Base-by-base conservation (phyloP, 148 eudicot genomes). In the Rhododendron vialii region DNA sequence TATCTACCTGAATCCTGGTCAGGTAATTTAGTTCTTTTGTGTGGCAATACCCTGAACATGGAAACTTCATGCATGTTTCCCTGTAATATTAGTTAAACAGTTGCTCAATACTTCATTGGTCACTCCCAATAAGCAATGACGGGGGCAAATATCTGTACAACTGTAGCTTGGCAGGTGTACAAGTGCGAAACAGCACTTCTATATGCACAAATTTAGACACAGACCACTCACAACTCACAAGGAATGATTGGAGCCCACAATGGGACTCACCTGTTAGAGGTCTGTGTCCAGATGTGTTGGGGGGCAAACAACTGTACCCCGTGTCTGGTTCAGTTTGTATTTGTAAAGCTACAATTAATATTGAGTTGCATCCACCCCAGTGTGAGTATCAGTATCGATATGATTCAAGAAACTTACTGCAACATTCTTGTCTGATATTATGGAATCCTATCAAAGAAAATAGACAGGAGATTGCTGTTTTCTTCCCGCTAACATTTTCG, bases 1-100 rank as follows among this genome's bases (percentile, higher is more conserved):
- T 80, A 59, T 63, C 76, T 87, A 79, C 59, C 86, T 63, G 78
- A 78, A 61, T 85, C 81, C 85, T 88, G 92, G 92, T 91, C 89
- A 35, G 82, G 51, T 38, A 76, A 75, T 18, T 33, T 85, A 55
- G 75, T 71, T 74, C 15, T n/a, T 75, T 10, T n/a, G 35, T 45
- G 53, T 28, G 28, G 26, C 41, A 18, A 0, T 2, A 15, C 8
- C 50, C 51, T 30, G 84, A 53, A 38, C 77, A 38, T 45, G 18
- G 65, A 47, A 38, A 55, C 43, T 57, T 75, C 26, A 33, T 85
- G 50, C 45, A 53, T 57, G 7, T 78, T 78, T 3, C 61, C 50
- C 22, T 79, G 18, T 47, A 1, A 24, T 36, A 24, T 78, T 78
- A 78, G 65, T 20, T 59, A 6, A n/a, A 65, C 13, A 10, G 73